Evolutionary conservation across 371 early-diverging fungal genomes (phyloP).

Genomic region (Cladochytrium tenue): DNA sequence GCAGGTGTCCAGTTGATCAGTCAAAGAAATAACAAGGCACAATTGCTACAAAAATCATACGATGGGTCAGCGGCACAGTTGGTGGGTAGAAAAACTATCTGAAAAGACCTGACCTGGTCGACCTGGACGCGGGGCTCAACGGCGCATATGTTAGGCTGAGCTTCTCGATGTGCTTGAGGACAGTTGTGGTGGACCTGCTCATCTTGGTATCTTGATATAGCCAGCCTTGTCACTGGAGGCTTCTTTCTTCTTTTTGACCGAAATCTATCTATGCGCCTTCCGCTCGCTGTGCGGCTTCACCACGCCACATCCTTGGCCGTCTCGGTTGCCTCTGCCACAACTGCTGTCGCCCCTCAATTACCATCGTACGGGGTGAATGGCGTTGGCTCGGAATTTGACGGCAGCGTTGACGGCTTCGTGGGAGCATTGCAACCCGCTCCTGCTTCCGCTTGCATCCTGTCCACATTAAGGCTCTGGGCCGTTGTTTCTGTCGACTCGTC

Average conservation of each 20-base stretch:
- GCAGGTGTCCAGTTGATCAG: not conserved
- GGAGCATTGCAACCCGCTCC: too few relatives aligned
- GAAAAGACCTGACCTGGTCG: constrained; percentile 10
- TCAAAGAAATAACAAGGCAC: too few relatives aligned
- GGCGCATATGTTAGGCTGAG: constrained; percentile 24
- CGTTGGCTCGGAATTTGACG: not conserved
- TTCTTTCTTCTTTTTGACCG: too few relatives aligned
- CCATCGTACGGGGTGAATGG: not conserved
- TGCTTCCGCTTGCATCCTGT: too few relatives aligned
- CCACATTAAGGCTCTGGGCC: not conserved
- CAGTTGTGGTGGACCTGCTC: too few relatives aligned
- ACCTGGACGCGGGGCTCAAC: constrained; percentile 11
- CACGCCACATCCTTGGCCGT: not conserved
- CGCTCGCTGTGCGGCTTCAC: not conserved
- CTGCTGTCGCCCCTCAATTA: not conserved
- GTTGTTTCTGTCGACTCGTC: not conserved
- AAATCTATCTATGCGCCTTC: not conserved
- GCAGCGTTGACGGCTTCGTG: too few relatives aligned
- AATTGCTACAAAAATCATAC: not conserved
- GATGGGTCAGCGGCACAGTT: not conserved
- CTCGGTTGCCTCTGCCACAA: not conserved
- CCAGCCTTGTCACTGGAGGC: too few relatives aligned
- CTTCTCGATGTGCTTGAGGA: constrained; percentile 17
- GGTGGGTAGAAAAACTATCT: not conserved
- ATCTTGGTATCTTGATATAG: too few relatives aligned